Evolutionary conservation across 371 early-diverging fungal species (phyloP).

Genomic region (Syncephalastrum sp.): DNA sequence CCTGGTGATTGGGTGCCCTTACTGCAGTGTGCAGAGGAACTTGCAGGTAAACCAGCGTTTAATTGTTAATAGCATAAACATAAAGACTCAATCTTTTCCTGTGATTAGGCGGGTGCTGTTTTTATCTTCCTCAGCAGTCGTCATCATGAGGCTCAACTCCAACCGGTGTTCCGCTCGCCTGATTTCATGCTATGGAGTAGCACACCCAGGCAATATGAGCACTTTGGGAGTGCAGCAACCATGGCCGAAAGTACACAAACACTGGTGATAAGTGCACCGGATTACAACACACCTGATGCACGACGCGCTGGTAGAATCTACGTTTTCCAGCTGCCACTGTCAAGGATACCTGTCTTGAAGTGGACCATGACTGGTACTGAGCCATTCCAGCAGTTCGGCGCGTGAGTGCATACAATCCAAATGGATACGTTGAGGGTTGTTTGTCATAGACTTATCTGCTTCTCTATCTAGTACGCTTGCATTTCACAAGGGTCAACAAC

Average conservation of each 20-base stretch:
- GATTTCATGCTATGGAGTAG: constrained; percentile 22
- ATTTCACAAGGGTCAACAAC: not conserved
- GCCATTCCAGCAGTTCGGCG: constrained; percentile 52
- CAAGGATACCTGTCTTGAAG: constrained; percentile 2
- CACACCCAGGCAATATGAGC: constrained; percentile 22
- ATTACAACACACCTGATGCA: constrained; percentile 11
- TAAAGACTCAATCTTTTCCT: not conserved
- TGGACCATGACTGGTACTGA: constrained; percentile 36
- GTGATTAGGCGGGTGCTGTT: constrained; percentile 30
- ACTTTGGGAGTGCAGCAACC: constrained; percentile 34
- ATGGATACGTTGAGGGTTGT: too few relatives aligned
- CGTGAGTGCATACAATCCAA: constrained; percentile 10
- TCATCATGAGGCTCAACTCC: constrained; percentile 4
- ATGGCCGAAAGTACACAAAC: constrained; percentile 1
- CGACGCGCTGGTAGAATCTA: constrained; percentile 43
- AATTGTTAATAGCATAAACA: not conserved
- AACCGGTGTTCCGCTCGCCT: constrained; percentile 10
- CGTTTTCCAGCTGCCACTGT: constrained; percentile 21
- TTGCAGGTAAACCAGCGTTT: constrained; percentile 31
- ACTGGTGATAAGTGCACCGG: constrained; percentile 40
- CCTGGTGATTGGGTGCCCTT: constrained; percentile 73
- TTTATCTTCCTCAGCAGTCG: constrained; percentile 21
- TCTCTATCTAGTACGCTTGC: not conserved
- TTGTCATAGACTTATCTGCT: not conserved
- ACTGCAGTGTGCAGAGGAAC: constrained; percentile 25